phyloP scores from a whole-genome alignment of 2,329 filamentous ascomycete species.

The Cladosporium sp. region DNA sequence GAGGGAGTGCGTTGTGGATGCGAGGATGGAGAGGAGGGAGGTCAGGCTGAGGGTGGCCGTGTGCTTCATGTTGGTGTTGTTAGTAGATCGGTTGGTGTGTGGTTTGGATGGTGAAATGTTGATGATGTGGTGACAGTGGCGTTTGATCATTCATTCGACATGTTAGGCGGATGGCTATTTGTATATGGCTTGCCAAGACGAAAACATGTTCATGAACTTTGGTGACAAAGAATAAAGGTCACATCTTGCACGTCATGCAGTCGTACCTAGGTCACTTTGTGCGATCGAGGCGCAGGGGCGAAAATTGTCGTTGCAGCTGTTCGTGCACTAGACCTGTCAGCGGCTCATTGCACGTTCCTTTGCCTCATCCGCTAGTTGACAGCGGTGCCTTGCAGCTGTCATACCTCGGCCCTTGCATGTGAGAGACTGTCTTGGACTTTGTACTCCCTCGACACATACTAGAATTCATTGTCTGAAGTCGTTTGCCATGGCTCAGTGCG shows the following conservation, averaged over 20 bases:
- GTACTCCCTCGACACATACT: neutral
- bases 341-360: constrained; percentile 3
- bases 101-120: neutral
- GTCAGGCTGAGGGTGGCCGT: constrained; percentile 9
- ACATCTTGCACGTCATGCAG: constrained; percentile 4
- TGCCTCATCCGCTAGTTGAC: neutral
- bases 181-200: neutral
- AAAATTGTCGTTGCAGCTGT: neutral
- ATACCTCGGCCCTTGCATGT: constrained; percentile 10
- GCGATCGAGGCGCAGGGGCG: neutral
- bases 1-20: constrained; percentile 16
- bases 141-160: neutral
- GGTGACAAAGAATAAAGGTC: constrained; percentile 5
- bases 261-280: constrained; percentile 7
- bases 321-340: constrained; percentile 6
- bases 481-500: neutral
- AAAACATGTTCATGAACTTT: neutral
- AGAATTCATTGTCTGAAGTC: neutral
- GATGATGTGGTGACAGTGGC: neutral
- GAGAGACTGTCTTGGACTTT: neutral
- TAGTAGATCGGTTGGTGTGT: neutral
- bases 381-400: constrained; percentile 10
- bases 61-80: constrained; percentile 20
- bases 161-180: neutral
- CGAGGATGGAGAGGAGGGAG: constrained; percentile 15